Percentiles rank a stretch among this genome's conserved stretches.
Evolutionary conservation across 257 asterid genomes (phyloP).

Genomic region (Ocimum tenuiflorum): DNA sequence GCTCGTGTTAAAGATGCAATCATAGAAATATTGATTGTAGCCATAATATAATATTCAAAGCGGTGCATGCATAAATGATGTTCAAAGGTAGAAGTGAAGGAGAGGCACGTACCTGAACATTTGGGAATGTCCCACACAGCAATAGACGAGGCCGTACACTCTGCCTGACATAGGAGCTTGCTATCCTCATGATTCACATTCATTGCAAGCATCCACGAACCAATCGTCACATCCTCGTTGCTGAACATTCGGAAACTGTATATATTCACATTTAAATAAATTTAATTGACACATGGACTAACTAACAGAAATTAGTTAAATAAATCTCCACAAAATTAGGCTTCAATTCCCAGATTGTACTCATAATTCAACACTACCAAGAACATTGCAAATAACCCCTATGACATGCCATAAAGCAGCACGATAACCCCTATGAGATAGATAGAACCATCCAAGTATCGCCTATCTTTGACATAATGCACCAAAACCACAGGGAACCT

Average conservation of each 20-base stretch:
- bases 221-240: conserved; percentile 98
- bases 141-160: conserved; percentile 64
- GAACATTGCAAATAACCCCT: not conserved
- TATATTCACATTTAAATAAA: too few species aligned
- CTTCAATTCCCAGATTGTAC: not conserved
- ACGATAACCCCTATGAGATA: not conserved
- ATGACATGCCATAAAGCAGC: not conserved
- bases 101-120: conserved; percentile 65
- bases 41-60: too few species aligned
- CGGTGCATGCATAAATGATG: too few species aligned
- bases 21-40: too few species aligned
- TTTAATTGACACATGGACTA: not conserved
- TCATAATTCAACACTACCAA: not conserved
- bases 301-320: not conserved
- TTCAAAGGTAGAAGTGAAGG: too few species aligned
- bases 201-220: conserved; percentile 99
- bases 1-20: too few species aligned
- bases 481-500: not conserved
- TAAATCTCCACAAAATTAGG: too few species aligned
- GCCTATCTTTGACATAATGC: not conserved
- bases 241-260: conserved; percentile 95
- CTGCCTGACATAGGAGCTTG: conserved; percentile 54
- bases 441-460: not conserved
- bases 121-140: conserved; percentile 99
- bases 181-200: conserved; percentile 80